A percentile compares a stretch with the other conserved stretches of the same genome.
These are phyloP conservation scores for Leccinum subspadiceum DNA, from an alignment of 1,284 basidiomycete genomes.

Conservation along the genomic window DNA sequence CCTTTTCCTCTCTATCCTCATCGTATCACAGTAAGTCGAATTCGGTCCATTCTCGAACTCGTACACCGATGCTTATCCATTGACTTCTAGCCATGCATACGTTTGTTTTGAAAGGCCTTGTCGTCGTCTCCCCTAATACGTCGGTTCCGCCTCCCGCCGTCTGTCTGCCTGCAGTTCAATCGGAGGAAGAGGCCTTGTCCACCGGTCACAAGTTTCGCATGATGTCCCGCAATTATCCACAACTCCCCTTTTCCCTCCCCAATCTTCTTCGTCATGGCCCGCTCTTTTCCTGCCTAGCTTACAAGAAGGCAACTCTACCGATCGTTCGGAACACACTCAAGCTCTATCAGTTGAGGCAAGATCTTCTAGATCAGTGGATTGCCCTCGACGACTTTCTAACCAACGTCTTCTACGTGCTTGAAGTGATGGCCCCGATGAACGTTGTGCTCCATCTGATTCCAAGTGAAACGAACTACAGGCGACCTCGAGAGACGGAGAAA, in stretches of 20 bases:
- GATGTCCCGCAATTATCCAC: not conserved
- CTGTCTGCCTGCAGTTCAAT: no score
- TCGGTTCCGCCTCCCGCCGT: no score
- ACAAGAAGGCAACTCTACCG: not conserved
- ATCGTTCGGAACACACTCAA: not conserved
- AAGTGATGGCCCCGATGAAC: not conserved
- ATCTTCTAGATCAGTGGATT: constrained; percentile 2
- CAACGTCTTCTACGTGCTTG: not conserved
- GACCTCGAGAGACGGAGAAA: not conserved
- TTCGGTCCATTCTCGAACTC: no score
- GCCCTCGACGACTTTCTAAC: constrained; percentile 2
- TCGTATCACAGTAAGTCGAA: no score
- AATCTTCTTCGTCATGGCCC: not conserved
- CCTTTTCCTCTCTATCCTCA: no score
- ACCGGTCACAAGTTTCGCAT: no score
- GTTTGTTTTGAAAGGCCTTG: no score
- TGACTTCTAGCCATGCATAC: no score
- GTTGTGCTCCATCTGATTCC: constrained; percentile 2
- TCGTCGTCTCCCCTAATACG: no score
- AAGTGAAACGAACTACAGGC: not conserved
- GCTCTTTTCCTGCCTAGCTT: constrained; percentile 11
- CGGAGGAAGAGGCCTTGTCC: no score
- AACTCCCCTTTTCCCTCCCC: constrained; percentile 2
- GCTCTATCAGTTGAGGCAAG: not conserved
- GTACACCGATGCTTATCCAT: no score